These are phyloP conservation scores for Neophaeococcomyces aloes DNA, from an alignment of 2,329 filamentous ascomycete genomes.

Conservation along the genomic window DNA sequence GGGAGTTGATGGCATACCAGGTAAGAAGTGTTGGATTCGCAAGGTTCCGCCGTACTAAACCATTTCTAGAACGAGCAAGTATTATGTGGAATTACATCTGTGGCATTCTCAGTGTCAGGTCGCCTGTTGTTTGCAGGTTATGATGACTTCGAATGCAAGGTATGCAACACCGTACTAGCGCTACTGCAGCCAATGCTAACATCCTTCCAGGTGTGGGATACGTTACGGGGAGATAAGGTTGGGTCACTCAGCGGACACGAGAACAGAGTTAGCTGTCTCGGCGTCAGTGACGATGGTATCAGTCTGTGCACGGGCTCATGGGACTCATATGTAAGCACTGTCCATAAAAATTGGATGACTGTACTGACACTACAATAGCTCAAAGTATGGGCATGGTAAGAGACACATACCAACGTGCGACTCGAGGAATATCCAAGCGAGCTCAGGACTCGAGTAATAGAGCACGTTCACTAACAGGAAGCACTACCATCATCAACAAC, in stretches of 20 bases:
- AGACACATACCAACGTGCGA: too few relatives aligned
- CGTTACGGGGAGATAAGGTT: conserved; percentile 91
- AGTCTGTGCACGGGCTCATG: conserved; percentile 98
- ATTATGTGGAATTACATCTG: conserved; percentile 93
- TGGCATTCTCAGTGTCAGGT: conserved; percentile 94
- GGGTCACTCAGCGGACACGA: conserved; percentile 94
- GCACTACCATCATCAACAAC: too few relatives aligned
- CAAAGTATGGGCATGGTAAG: conserved; percentile 76
- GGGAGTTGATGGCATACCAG: conserved; percentile 60
- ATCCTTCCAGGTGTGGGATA: conserved; percentile 76
- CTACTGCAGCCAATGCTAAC: conserved; percentile 11
- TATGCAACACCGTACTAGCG: conserved; percentile 35
- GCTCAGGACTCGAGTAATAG: too few relatives aligned
- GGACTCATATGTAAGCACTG: conserved; percentile 84
- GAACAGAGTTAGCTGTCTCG: conserved; percentile 96
- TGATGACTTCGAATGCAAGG: conserved; percentile 99
- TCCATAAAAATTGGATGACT: neutral
- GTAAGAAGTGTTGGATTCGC: conserved; percentile 32
- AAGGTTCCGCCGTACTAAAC: conserved; percentile 5
- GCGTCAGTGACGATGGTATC: conserved; percentile 97
- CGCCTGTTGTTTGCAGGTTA: conserved; percentile 93
- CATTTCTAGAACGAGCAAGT: conserved; percentile 79
- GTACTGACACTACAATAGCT: conserved; percentile 43
- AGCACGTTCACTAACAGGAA: too few relatives aligned
- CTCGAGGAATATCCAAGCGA: too few relatives aligned